Evolutionary conservation across 164 flowering plant genomes (phyloP), one percentile per base, ranked within the genome.

Genomic region (Nymphaea thermarum): DNA sequence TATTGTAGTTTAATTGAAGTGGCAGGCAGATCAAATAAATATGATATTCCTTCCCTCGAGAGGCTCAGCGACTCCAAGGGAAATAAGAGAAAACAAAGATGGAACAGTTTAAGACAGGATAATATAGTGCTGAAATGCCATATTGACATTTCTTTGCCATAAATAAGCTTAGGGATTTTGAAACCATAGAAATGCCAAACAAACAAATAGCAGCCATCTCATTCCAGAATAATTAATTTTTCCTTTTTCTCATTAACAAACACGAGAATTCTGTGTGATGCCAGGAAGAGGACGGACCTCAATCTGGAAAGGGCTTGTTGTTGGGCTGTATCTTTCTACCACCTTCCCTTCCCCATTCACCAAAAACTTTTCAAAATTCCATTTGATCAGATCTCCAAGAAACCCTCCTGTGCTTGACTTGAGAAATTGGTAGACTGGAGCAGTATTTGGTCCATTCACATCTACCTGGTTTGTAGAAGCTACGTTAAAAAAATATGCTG

Each of bases 331-430:
- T 80, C 98, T 80, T 70, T 90, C 87, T 12, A 85, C 91, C 67
- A 90, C 98, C 76, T 83, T 93, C 5, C 98, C 98, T 74, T 89
- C 82, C 80, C 86, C 86, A 80, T 93, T 88, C 59, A 90, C 85
- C 77, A 90, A 72, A 77, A 93, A 93, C 80, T 93, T 93, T 86
- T 90, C 97, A 66, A 93, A 93, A 70, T 93, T 93, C 98, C 98
- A 93, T 73, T 93, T 93, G 67, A 93, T 73, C 59, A 90, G 69
- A 71, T 90, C 97, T 65, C 93, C 93, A 18, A 90, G 63, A 77
- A 93, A 89, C 44, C 93, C 96, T 55, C 96, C 92, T 1, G 90
- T 74, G 65, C 79, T 86, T 41, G 97, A 87, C 80, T 93, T 91
- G 75, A 93, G 82, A 73, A 87, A 93, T 75, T 86, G 89, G 69